Evolutionary conservation across 306 rosid genomes (phyloP).

Genomic region (Castanea crenata): DNA sequence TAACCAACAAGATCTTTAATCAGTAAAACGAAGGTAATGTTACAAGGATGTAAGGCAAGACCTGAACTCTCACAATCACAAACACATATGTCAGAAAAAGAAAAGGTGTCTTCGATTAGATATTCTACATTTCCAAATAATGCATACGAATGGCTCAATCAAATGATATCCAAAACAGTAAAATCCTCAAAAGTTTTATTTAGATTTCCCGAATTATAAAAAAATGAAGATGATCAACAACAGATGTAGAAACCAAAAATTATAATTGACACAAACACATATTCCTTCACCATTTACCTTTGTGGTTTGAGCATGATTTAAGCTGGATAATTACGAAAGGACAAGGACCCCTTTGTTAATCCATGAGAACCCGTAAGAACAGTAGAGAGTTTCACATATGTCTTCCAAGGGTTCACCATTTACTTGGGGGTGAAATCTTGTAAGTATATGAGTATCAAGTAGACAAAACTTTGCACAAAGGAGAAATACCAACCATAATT

Average conservation of each 20-base stretch:
- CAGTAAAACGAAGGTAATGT: too few species aligned
- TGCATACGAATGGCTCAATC: neutral
- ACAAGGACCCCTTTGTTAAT: conserved; percentile 60
- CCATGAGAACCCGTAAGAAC: conserved; percentile 72
- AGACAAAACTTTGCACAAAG: conserved; percentile 63
- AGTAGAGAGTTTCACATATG: conserved; percentile 56
- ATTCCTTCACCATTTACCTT: conserved; percentile 30
- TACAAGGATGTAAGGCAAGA: conserved; percentile 24
- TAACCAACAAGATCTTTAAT: too few species aligned
- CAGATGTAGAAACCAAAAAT: neutral
- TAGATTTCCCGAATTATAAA: neutral
- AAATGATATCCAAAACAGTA: neutral
- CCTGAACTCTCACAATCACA: conserved; percentile 30
- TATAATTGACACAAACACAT: neutral
- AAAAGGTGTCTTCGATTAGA: neutral
- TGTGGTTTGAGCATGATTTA: conserved; percentile 69
- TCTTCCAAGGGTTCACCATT: conserved; percentile 63
- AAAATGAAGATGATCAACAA: neutral
- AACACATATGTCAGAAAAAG: neutral
- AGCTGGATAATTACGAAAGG: conserved; percentile 62
- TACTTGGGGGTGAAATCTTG: conserved; percentile 59
- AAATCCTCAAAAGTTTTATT: neutral
- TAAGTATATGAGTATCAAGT: conserved; percentile 38
- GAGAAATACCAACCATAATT: conserved; percentile 72
- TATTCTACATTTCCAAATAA: neutral